phyloP scores from a whole-genome alignment of 768 basidiomycete species.

The Neoboletus magnificus region DNA sequence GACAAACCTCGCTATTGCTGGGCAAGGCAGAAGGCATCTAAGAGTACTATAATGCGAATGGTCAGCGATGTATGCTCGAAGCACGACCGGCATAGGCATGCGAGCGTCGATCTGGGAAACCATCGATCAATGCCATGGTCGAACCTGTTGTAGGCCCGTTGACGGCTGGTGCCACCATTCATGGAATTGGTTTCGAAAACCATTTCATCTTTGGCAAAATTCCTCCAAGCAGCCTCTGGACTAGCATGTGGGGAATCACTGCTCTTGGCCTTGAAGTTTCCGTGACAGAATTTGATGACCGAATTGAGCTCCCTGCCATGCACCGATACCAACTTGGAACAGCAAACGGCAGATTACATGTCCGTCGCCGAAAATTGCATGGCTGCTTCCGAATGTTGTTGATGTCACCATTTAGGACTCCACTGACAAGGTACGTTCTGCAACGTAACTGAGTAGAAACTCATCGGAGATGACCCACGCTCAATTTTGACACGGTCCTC shows the following conservation, averaged over 20 bases:
- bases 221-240: slow-evolving; percentile 42
- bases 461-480: background rate
- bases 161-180: slow-evolving; percentile 47
- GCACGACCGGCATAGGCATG: too few species aligned
- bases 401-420: slow-evolving; percentile 43
- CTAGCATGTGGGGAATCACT: slow-evolving; percentile 50
- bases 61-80: too few species aligned
- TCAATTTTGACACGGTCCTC: background rate
- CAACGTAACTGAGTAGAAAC: too few species aligned
- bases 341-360: slow-evolving; percentile 58
- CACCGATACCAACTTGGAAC: slow-evolving; percentile 44
- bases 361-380: slow-evolving; percentile 55
- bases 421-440: slow-evolving; percentile 31
- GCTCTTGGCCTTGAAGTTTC: slow-evolving; percentile 64
- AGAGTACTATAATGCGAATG: slow-evolving; percentile 16
- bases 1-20: slow-evolving; percentile 13
- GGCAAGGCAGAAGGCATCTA: slow-evolving; percentile 12
- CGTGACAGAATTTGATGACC: slow-evolving; percentile 66
- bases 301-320: slow-evolving; percentile 52
- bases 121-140: slow-evolving; percentile 51
- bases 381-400: slow-evolving; percentile 33
- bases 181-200: slow-evolving; percentile 59
- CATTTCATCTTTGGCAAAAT: slow-evolving; percentile 61
- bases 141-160: slow-evolving; percentile 50
- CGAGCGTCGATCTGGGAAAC: too few species aligned